phyloP scores from a whole-genome alignment of 2,329 filamentous ascomycete species.

The Arthrobotrys musiformis region DNA sequence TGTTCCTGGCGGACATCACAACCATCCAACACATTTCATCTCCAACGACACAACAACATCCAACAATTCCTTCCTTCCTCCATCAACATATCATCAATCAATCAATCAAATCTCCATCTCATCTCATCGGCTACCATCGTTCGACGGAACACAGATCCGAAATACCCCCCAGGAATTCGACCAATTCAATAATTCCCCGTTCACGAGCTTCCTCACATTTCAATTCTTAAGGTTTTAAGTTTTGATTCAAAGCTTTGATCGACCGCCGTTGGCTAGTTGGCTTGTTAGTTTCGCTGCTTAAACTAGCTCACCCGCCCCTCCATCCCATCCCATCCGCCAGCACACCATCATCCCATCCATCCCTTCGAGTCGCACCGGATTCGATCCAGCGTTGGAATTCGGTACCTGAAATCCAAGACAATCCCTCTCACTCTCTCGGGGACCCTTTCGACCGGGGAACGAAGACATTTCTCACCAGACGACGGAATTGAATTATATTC shows the following conservation, averaged over 20 bases:
- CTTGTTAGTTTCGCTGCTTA: background rate
- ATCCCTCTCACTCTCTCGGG: background rate
- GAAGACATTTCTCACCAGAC: constrained; percentile 7
- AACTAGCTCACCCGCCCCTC: constrained; percentile 15
- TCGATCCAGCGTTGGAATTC: constrained; percentile 40
- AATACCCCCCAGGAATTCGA: constrained; percentile 3
- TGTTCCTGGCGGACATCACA: constrained; percentile 6
- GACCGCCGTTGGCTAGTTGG: constrained; percentile 16
- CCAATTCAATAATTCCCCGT: constrained; percentile 2
- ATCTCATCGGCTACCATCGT: background rate
- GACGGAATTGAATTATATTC: constrained; percentile 28
- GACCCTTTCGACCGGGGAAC: constrained; percentile 18
- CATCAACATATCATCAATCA: background rate
- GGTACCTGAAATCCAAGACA: constrained; percentile 50
- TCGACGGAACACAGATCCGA: background rate
- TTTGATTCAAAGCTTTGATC: constrained; percentile 36
- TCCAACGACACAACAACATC: background rate
- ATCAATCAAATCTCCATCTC: background rate
- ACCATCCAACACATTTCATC: background rate
- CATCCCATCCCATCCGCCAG: constrained; percentile 13
- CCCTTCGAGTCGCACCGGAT: constrained; percentile 28
- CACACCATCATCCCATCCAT: background rate
- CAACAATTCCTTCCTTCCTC: background rate
- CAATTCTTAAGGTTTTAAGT: constrained; percentile 26
- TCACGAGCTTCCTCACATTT: constrained; percentile 29